A percentile compares a stretch with the other conserved stretches of the same genome.
These are phyloP conservation scores for Eucalyptus pauciflora DNA, from an alignment of 345 rosid genomes.

Conservation along the genomic window DNA sequence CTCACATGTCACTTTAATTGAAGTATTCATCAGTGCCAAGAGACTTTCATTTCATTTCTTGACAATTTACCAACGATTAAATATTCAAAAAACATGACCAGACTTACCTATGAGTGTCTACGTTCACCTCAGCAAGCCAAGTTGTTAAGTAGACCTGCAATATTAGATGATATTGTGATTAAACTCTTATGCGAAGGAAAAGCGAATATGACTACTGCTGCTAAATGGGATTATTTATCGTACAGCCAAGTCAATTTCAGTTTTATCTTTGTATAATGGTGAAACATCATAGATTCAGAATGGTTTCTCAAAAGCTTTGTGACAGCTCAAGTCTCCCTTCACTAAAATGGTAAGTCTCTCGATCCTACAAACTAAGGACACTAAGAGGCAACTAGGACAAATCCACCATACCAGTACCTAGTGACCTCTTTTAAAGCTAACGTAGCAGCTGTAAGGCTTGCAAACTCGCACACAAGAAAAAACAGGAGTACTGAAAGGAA, in stretches of 20 bases:
- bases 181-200: not conserved
- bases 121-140: constrained; percentile 76
- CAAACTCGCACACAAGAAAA: not conserved
- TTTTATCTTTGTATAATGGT: not conserved
- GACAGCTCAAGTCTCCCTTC: not conserved
- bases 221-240: not conserved
- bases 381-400: not conserved
- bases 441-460: not conserved
- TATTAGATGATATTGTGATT: not conserved
- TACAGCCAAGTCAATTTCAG: not conserved
- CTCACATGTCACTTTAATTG: not conserved
- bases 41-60: not conserved
- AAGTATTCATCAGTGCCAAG: not conserved
- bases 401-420: not conserved
- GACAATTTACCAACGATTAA: not conserved
- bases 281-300: not conserved
- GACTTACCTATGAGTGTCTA: constrained; percentile 50
- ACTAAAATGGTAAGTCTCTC: not conserved
- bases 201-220: not conserved
- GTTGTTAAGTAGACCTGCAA: constrained; percentile 63
- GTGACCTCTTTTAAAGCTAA: not conserved
- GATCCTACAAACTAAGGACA: not conserved
- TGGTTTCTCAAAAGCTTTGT: not conserved
- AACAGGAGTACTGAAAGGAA: not conserved
- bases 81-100: not conserved